Base-by-base conservation (phyloP, 768 basidiomycete species). In the Pleurotus pulmonarius region DNA sequence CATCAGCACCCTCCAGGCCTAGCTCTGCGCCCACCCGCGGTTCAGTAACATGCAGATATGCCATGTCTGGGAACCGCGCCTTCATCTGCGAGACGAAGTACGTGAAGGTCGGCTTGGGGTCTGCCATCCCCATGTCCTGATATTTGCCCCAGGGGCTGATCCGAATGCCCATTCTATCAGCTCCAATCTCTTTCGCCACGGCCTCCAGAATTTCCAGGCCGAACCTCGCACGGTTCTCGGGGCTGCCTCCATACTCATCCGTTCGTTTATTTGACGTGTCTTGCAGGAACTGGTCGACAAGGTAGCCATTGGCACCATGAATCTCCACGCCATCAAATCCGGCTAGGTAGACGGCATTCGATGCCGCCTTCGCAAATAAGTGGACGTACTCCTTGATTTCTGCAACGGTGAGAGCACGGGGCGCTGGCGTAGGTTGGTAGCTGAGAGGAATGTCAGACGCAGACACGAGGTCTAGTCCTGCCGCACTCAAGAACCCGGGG, bases 311-410 rank as follows among this genome's bases (percentile, higher is more conserved):
- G 58, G 63, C 65, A 56, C 56, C 66, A 44, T 69, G 69, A 56
- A 75, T 67, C 68, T 85, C 82, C 6, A 82, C 70, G n/a, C 82
- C 84, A 58, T 84, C 83, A 56, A 83, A 84, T 6, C 80, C 83
- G 34, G 81, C 79, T 34, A 39, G 60, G 39, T 69, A 61, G 34
- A 81, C 64, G 26, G 76, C 74, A 46, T 73, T 70, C 20, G 64
- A 63, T 8, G 82, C 77, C 0, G 75, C 79, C 8, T 69, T 66
- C 22, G 67, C 74, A 60, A 76, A 82, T 13, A 70, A 63, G n/a
- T 58, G 46, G 39, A 73, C 63, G 43, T 72, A 69, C 40, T 75
- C 73, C 44, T 61, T 61, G 53, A 80, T 76, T 26, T 75, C 78
- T 1, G 66, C 68, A 9, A 55, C 65, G 3, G 70, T 73, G 39